A percentile compares a stretch with the other conserved stretches of the same genome.
phyloP scores from a whole-genome alignment of 108 stramenopile genomes.

The Hondaea fermentalgiana region DNA sequence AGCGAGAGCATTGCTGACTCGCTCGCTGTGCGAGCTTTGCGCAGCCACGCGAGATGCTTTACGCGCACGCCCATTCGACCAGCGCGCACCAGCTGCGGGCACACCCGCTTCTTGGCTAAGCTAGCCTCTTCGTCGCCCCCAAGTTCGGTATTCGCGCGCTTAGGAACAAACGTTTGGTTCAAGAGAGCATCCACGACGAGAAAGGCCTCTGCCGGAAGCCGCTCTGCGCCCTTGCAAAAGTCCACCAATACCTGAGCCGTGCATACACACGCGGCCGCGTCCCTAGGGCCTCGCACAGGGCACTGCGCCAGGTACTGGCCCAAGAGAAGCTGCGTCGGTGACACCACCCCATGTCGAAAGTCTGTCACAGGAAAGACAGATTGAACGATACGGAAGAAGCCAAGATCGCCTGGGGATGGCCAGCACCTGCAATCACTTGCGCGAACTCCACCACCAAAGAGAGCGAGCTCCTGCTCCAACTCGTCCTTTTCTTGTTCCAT shows the following conservation, averaged over 20 bases:
- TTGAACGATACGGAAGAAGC: background rate
- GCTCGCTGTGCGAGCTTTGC: background rate
- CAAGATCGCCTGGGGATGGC: background rate
- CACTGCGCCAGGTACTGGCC: conserved; percentile 1
- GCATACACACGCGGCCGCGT: background rate
- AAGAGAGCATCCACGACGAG: background rate
- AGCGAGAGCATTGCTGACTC: background rate
- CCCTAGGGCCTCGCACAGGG: background rate
- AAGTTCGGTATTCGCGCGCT: background rate
- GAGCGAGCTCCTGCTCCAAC: background rate
- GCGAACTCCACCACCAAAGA: background rate
- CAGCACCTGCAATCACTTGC: background rate
- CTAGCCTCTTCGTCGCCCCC: background rate
- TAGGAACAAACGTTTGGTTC: background rate
- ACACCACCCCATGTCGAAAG: background rate
- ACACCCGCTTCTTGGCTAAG: background rate
- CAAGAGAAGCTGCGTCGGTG: background rate
- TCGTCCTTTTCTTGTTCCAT: conserved; percentile 10
- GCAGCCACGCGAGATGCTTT: background rate
- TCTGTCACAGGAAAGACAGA: background rate
- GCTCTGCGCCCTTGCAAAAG: background rate
- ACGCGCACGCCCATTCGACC: background rate
- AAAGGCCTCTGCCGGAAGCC: background rate
- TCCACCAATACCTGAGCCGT: background rate
- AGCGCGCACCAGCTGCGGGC: background rate